phyloP scores from a whole-genome alignment of 805 yeast species.

The Saturnispora serradocipensis region DNA sequence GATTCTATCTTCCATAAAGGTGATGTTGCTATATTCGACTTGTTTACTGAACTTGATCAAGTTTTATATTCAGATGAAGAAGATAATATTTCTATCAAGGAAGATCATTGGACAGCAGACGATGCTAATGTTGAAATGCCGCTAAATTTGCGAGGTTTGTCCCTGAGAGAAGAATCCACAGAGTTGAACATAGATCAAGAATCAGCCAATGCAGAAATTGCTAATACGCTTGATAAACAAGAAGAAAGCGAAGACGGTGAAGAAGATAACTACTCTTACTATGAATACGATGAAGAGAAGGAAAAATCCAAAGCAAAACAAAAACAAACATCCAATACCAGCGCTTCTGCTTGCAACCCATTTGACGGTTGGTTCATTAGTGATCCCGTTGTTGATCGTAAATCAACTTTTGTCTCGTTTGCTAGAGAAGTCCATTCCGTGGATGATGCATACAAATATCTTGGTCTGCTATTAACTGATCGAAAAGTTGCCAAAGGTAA shows the following conservation, averaged over 20 bases:
- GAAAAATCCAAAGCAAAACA: slow-evolving; percentile 17
- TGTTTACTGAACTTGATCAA: slow-evolving; percentile 57
- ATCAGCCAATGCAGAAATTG: not conserved
- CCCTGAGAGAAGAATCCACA: not conserved
- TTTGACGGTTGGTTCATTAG: slow-evolving; percentile 70
- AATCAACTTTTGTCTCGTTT: slow-evolving; percentile 76
- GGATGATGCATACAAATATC: slow-evolving; percentile 51
- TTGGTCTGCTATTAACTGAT: slow-evolving; percentile 51
- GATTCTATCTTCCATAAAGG: slow-evolving; percentile 47
- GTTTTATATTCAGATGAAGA: slow-evolving; percentile 33
- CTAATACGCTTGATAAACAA: not conserved
- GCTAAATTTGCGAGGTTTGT: not conserved
- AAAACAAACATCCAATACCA: slow-evolving; percentile 2
- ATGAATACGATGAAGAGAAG: slow-evolving; percentile 21
- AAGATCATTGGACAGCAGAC: slow-evolving; percentile 19
- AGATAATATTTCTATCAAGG: slow-evolving; percentile 18
- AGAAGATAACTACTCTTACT: not conserved
- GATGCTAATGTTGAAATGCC: slow-evolving; percentile 6
- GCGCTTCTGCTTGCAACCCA: slow-evolving; percentile 29
- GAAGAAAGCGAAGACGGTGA: not conserved
- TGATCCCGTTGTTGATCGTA: slow-evolving; percentile 73
- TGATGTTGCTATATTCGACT: slow-evolving; percentile 71
- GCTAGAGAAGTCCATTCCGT: slow-evolving; percentile 54
- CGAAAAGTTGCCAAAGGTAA: slow-evolving; percentile 55
- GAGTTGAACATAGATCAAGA: not conserved